Conservation (phyloP, 139 green algal species). For the Mychonastes homosphaera region DNA sequence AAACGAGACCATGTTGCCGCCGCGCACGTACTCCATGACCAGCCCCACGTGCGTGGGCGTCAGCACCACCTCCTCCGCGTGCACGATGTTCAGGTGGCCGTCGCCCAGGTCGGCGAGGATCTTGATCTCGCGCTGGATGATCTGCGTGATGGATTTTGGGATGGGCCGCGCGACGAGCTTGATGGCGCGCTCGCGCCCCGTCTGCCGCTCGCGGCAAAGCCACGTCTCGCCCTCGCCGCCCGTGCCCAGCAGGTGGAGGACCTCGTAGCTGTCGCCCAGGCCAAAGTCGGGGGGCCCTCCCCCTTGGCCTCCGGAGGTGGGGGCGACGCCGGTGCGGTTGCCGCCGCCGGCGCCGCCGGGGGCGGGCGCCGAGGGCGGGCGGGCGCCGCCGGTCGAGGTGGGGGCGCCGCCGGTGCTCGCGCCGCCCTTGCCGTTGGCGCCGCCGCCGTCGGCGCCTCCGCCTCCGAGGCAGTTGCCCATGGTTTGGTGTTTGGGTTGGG, state of each 20-base stretch:
- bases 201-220: conserved; percentile 31
- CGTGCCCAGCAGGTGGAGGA: conserved; percentile 36
- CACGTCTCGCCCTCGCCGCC: conserved; percentile 50
- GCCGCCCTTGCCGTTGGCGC: too few relatives aligned
- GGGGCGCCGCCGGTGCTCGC: too few relatives aligned
- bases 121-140: conserved; percentile 57
- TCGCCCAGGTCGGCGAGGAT: conserved; percentile 49
- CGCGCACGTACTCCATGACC: conserved; percentile 53
- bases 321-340: too few relatives aligned
- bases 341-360: too few relatives aligned
- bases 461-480: neutral
- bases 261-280: conserved; percentile 13
- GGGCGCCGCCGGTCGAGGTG: too few relatives aligned
- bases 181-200: conserved; percentile 31
- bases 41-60: conserved; percentile 38
- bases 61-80: conserved; percentile 45
- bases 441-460: too few relatives aligned
- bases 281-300: conserved; percentile 50
- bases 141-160: conserved; percentile 34
- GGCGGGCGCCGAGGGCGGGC: too few relatives aligned
- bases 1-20: conserved; percentile 46
- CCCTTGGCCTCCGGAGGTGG: too few relatives aligned
- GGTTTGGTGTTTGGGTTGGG: neutral
- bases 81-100: conserved; percentile 53
- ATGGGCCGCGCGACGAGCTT: conserved; percentile 55